phyloP scores from a whole-genome alignment of 352 stramenopile species.

The Phytophthora pisi region DNA sequence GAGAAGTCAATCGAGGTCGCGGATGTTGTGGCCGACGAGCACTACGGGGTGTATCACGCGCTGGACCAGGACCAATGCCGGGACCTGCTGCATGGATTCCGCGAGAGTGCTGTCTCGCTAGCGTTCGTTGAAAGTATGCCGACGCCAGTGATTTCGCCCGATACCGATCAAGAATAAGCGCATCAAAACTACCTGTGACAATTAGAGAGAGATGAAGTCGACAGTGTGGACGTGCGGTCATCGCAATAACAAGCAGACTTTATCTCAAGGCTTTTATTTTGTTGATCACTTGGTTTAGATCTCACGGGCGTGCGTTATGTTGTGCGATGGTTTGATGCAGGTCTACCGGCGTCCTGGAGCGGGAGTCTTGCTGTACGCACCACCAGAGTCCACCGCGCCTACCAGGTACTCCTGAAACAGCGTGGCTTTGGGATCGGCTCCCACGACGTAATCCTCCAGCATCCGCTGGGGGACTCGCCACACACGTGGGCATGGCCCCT shows the following conservation, averaged over 20 bases:
- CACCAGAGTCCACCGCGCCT: constrained; percentile 55
- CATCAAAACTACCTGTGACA: constrained; percentile 26
- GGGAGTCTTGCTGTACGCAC: constrained; percentile 42
- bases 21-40: constrained; percentile 78
- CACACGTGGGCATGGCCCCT: constrained; percentile 20
- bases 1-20: constrained; percentile 80
- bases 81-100: constrained; percentile 69
- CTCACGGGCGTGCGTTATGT: not conserved
- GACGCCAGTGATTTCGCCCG: constrained; percentile 9
- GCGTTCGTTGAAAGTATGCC: constrained; percentile 55
- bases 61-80: constrained; percentile 69
- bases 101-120: constrained; percentile 71
- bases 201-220: constrained; percentile 35
- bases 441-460: constrained; percentile 37
- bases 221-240: constrained; percentile 13
- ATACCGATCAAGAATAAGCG: constrained; percentile 36
- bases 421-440: constrained; percentile 19
- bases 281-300: not conserved
- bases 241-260: constrained; percentile 32
- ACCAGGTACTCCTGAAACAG: constrained; percentile 54
- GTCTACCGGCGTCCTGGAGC: constrained; percentile 17
- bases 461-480: constrained; percentile 54
- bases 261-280: constrained; percentile 25
- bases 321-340: not conserved
- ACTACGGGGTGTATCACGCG: constrained; percentile 69